Base-by-base conservation (phyloP, 2,329 filamentous ascomycete species). In the Ceratocystis cubensis region DNA sequence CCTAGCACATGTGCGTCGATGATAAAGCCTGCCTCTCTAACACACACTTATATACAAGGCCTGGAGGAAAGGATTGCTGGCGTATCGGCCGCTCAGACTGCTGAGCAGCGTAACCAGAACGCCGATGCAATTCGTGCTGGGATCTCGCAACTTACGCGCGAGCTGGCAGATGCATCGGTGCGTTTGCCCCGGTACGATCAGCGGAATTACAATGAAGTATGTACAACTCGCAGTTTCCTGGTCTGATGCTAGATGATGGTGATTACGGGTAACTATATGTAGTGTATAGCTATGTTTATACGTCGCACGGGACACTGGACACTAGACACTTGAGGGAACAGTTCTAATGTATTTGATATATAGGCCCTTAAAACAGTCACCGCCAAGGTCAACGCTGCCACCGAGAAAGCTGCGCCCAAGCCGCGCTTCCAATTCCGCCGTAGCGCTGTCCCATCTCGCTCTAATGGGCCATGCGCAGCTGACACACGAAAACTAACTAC, bases 101-200 rank as follows among this genome's bases (percentile, higher is more conserved):
- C 64, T 6, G 59, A 88, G 69, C 90, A 94, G 75, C 87, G 90
- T 56, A 84, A 88, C 69, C 87, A 93, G 74, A 89, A 89, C 64
- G 85, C 88, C 61, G 91, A 96, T 71, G 84, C 89, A 72, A 88
- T 91, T 70, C 81, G 96, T 15, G 85, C 88, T 17, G 84, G 85
- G 69, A 94, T 97, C 71, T 86, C 89, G 37, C 84, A 85, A 67
- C 81, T 97, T 17, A 91, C 91, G 1, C 88, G 88, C 70, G 87
- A 94, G 71, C 89, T 96, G 48, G 87, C 89, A 70, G 91, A 96
- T 76, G 88, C 89, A 0, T 84, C 88, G 1, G 86, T 87, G 66
- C 91, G 87, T 70, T 84, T 96, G 17, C 91, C 94, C 2, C 85
- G 91, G 6, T 95, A 96, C 73, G 94, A 97, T 72, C 90, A 94